Evolutionary conservation across 768 basidiomycete genomes (phyloP), one percentile per base, ranked within the genome.

Genomic region (Pseudohyphozyma bogoriensis): DNA sequence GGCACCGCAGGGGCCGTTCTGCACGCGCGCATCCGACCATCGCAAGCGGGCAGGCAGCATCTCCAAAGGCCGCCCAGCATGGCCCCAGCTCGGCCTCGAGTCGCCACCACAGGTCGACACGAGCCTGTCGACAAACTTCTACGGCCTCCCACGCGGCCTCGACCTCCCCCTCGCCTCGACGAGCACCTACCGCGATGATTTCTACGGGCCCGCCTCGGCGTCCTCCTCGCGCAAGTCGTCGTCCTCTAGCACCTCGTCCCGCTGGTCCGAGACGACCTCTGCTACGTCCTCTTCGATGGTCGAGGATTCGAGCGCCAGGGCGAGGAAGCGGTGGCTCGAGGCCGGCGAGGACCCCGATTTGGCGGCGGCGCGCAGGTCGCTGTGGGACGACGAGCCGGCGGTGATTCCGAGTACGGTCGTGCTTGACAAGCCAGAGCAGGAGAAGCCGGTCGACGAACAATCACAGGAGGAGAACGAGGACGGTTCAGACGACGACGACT

Each of bases 321-420:
- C 59, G 3, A 33, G 50, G 18, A 63, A 58, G 42, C 51, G 56
- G 10, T 58, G 53, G 45, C 22, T 46, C 11, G 18, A 49, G 45
- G 32, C 56, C 33, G 20, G 29, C 59, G 59, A 67, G 40, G 59
- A 67, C 45, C 59, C 60, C 22, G 65, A 42, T 26, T 37, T 65
- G 11, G 58, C 51, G 11, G 65, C 63, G 3, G 63, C 55, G 33
- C 33, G 59, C 31, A 33, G 58, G 35, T 52, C 58, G 20, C 39
- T 64, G 39, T 60, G 53, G 60, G 68, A 47, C 22, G 58, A 63
- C 33, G 46, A 31, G 18, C 37, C 10, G 16, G 22, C n/a, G 45
- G 22, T 26, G 9, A n/a, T 10, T 2, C 28, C 37, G 52, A 11
- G 26, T 18, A 22, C 29, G 24, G 9, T 20, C 3, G 45, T 28